Percentiles rank a stretch among this genome's conserved stretches.
These are phyloP conservation scores for Adansonia grandidieri DNA, from an alignment of 441 rosid species.

Conservation along the genomic window DNA sequence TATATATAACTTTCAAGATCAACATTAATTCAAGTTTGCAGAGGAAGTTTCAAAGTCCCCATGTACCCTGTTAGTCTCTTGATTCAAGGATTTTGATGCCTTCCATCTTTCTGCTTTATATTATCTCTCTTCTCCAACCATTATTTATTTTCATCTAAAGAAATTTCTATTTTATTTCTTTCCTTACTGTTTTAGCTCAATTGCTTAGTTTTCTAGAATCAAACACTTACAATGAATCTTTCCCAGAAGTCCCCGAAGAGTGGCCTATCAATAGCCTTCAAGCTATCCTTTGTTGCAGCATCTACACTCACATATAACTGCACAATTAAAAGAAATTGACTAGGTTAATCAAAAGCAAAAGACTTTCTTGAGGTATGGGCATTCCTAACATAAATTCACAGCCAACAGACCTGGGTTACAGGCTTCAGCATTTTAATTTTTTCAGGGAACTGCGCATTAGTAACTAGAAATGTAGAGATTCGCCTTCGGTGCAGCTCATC, in stretches of 20 bases:
- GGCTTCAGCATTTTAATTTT: constrained; percentile 78
- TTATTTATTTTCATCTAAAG: background rate
- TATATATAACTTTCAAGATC: constrained; percentile 12
- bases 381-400: constrained; percentile 21
- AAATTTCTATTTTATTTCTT: background rate
- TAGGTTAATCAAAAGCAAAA: constrained; percentile 23
- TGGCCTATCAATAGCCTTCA: constrained; percentile 95
- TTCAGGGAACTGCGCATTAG: constrained; percentile 96
- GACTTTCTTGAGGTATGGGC: constrained; percentile 25
- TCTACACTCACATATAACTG: constrained; percentile 96
- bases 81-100: constrained; percentile 7
- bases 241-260: constrained; percentile 97
- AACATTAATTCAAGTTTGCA: background rate
- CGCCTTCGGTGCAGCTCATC: constrained; percentile 81
- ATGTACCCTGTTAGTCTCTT: background rate
- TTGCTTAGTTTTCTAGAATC: constrained; percentile 20
- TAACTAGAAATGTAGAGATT: constrained; percentile 90
- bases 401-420: constrained; percentile 71
- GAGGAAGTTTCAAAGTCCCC: background rate
- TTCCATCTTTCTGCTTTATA: background rate
- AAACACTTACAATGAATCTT: constrained; percentile 74
- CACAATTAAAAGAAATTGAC: constrained; percentile 35
- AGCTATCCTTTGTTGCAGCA: constrained; percentile 89
- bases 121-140: background rate
- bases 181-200: constrained; percentile 11